Evolutionary conservation across 108 stramenopile species (phyloP).

Genomic region (Cyclotella cryptica): DNA sequence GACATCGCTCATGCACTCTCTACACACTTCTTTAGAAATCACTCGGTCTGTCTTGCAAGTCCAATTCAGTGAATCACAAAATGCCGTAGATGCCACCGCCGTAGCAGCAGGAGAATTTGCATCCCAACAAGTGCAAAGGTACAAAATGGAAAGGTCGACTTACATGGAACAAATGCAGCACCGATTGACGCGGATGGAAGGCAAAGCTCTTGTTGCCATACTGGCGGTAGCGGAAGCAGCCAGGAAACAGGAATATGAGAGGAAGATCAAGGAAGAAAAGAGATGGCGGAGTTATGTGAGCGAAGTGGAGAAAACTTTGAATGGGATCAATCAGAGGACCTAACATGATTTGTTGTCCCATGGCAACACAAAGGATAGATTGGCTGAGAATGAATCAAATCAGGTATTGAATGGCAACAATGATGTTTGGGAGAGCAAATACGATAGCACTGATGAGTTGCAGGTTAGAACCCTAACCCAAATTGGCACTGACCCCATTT

Average conservation of each 20-base stretch:
- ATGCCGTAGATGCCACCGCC: conserved; percentile 34
- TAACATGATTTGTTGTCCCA: no score
- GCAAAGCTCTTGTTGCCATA: conserved; percentile 41
- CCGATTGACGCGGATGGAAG: conserved; percentile 28
- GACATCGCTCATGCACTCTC: conserved; percentile 32
- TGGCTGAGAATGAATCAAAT: not conserved
- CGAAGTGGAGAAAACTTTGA: conserved; percentile 35
- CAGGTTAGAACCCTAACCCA: conserved; percentile 23
- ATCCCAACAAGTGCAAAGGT: not conserved
- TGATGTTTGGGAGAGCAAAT: not conserved
- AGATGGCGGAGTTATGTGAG: conserved; percentile 33
- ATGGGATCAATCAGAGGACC: conserved; percentile 4
- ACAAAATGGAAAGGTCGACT: conserved; percentile 19
- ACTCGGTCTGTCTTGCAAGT: conserved; percentile 5
- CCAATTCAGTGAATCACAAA: conserved; percentile 2
- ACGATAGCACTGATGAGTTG: not conserved
- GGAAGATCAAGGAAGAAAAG: conserved; percentile 40
- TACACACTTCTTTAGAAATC: conserved; percentile 27
- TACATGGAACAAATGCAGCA: conserved; percentile 35
- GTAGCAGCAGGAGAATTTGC: conserved; percentile 19
- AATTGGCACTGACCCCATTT: conserved; percentile 9
- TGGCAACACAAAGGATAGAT: not conserved
- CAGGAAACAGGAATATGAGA: conserved; percentile 36
- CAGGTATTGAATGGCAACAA: not conserved
- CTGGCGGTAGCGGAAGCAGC: conserved; percentile 41